Evolutionary conservation across 345 rosid species (phyloP).

Genomic region (Pugionium cornutum): DNA sequence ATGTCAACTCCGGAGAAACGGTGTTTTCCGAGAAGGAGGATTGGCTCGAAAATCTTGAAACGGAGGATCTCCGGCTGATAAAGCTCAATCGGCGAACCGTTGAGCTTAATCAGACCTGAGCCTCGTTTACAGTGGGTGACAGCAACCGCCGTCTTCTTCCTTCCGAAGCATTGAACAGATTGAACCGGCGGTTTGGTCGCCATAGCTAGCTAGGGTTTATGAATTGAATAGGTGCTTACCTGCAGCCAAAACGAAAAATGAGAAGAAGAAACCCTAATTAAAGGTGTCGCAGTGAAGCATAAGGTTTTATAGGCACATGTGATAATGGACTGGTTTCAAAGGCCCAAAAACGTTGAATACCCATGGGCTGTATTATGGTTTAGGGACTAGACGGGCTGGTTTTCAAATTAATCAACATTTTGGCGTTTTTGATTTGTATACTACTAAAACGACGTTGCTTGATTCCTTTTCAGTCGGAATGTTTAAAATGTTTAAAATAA

Average conservation of each 20-base stretch:
- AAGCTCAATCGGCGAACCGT: constrained; percentile 80
- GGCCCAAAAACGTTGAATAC: constrained; percentile 19
- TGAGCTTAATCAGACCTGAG: constrained; percentile 31
- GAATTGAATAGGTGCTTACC: constrained; percentile 19
- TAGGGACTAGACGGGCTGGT: neutral
- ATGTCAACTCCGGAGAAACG: constrained; percentile 83
- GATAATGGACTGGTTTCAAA: neutral
- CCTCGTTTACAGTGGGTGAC: constrained; percentile 83
- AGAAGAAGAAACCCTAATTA: constrained; percentile 29
- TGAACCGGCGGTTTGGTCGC: constrained; percentile 46
- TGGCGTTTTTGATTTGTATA: too few relatives aligned
- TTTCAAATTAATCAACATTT: neutral
- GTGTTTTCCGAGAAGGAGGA: constrained; percentile 72
- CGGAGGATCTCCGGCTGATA: constrained; percentile 85
- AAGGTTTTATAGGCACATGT: neutral
- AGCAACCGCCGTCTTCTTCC: constrained; percentile 50
- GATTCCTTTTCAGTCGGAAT: too few relatives aligned
- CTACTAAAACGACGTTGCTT: too few relatives aligned
- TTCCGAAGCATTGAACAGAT: constrained; percentile 64
- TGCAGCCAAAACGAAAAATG: constrained; percentile 23
- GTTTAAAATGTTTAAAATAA: too few relatives aligned
- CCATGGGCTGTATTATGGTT: neutral
- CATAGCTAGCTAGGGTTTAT: constrained; percentile 34
- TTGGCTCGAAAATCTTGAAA: constrained; percentile 74
- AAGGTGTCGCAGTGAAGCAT: neutral